A percentile compares a stretch with the other conserved stretches of the same genome.
Evolutionary conservation across 805 yeast species (phyloP).

Genomic region (Candida chauliodis): DNA sequence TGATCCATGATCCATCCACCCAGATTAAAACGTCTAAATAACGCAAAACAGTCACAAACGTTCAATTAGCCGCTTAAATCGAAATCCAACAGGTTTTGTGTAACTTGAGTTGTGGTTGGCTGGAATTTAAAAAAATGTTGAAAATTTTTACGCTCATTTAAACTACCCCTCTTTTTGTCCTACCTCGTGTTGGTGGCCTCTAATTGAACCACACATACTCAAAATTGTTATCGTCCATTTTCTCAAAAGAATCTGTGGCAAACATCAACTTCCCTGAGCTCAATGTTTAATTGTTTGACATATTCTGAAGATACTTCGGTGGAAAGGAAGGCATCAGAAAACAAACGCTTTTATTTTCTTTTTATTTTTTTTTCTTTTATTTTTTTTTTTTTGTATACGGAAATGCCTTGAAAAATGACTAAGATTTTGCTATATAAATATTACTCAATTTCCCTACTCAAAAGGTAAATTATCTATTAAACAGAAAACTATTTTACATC

Average conservation of each 20-base stretch:
- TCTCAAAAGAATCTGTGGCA: no score
- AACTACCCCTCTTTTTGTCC: no score
- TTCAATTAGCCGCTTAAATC: neutral
- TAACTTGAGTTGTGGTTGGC: neutral
- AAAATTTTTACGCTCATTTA: no score
- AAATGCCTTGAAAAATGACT: constrained; percentile 1
- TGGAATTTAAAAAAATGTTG: neutral
- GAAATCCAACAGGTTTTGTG: neutral
- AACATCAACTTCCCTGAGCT: no score
- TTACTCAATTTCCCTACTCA: neutral
- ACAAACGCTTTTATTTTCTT: neutral
- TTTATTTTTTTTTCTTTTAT: constrained; percentile 1
- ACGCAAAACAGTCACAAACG: neutral
- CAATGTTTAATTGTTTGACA: no score
- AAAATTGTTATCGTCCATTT: no score
- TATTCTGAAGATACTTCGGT: neutral
- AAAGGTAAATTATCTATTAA: neutral
- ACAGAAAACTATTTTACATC: neutral
- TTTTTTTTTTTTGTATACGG: neutral
- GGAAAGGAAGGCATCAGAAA: constrained; percentile 1
- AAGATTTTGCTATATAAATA: constrained; percentile 1
- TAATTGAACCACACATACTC: no score
- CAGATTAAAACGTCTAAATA: neutral
- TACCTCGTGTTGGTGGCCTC: neutral
- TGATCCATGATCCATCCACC: constrained; percentile 2